Conservation (phyloP, 345 rosid genomes). For the Rhizophora apiculata region DNA sequence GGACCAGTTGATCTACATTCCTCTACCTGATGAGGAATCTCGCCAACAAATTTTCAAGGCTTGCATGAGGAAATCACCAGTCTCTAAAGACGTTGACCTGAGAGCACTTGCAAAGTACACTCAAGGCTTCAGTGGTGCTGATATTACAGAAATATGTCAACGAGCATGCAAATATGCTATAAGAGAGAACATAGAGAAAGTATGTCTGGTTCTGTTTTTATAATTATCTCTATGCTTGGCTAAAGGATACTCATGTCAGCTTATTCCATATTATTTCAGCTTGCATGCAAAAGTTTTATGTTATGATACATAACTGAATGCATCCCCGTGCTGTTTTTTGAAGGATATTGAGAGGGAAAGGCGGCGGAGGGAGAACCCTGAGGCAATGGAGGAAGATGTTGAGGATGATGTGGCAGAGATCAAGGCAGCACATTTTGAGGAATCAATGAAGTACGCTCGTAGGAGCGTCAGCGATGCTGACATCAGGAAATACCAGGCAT, state of each 20-base stretch:
- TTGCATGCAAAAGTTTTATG: neutral
- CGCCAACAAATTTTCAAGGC: slow-evolving; percentile 20
- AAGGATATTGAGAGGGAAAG: slow-evolving; percentile 13
- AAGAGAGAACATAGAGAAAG: slow-evolving; percentile 18
- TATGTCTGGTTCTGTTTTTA: neutral
- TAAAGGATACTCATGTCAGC: too few relatives aligned
- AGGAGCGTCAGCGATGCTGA: slow-evolving; percentile 19
- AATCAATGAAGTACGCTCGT: slow-evolving; percentile 19
- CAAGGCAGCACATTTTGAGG: slow-evolving; percentile 12
- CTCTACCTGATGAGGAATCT: slow-evolving; percentile 21
- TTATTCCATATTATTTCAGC: neutral
- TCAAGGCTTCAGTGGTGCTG: slow-evolving; percentile 16
- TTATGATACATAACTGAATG: too few relatives aligned
- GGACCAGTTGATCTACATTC: slow-evolving; percentile 20
- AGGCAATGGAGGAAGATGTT: slow-evolving; percentile 11
- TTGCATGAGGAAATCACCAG: slow-evolving; percentile 18
- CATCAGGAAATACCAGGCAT: slow-evolving; percentile 17
- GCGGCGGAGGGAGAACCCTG: slow-evolving; percentile 5
- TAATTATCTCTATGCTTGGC: neutral
- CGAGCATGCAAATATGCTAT: slow-evolving; percentile 13
- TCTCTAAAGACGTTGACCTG: slow-evolving; percentile 17
- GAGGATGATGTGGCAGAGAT: slow-evolving; percentile 16
- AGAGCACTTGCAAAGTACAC: slow-evolving; percentile 16
- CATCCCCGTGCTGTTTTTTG: neutral
- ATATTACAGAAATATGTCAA: slow-evolving; percentile 14